Evolutionary conservation across 805 yeast genomes (phyloP).

Genomic region (Lipomyces yamanashiensis): DNA sequence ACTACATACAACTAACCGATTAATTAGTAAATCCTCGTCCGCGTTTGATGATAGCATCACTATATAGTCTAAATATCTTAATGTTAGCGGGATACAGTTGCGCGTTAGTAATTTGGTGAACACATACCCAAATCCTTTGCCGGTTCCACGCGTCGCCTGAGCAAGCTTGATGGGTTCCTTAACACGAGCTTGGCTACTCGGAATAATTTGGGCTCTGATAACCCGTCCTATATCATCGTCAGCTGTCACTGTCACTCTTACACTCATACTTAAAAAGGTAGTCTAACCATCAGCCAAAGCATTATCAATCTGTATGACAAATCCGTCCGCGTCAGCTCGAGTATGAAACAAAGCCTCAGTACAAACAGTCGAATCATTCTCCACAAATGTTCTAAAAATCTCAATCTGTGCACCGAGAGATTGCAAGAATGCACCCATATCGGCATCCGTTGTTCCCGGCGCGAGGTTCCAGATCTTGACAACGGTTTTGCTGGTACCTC

Average conservation of each 20-base stretch:
- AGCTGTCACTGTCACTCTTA: not conserved
- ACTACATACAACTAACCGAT: not conserved
- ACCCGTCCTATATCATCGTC: conserved; percentile 7
- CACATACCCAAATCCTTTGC: conserved; percentile 22
- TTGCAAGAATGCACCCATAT: conserved; percentile 40
- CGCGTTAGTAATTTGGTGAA: no score
- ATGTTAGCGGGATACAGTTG: not conserved
- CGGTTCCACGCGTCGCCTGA: conserved; percentile 19
- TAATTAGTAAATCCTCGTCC: conserved; percentile 30
- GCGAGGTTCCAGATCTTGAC: conserved; percentile 43
- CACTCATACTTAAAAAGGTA: not conserved
- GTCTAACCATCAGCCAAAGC: conserved; percentile 54
- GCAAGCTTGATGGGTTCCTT: conserved; percentile 1
- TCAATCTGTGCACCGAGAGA: conserved; percentile 38
- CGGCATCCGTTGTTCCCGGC: conserved; percentile 44
- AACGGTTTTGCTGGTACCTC: conserved; percentile 16
- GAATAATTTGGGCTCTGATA: conserved; percentile 13
- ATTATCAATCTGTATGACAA: conserved; percentile 47
- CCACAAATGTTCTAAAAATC: conserved; percentile 34
- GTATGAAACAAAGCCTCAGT: conserved; percentile 43
- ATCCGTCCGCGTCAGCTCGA: conserved; percentile 43
- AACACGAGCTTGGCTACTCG: conserved; percentile 6
- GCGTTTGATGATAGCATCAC: conserved; percentile 27
- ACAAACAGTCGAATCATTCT: conserved; percentile 25
- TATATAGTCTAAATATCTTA: conserved; percentile 14